These are phyloP conservation scores for Rhodomyrtus tomentosa DNA, from an alignment of 345 rosid genomes.

Conservation along the genomic window DNA sequence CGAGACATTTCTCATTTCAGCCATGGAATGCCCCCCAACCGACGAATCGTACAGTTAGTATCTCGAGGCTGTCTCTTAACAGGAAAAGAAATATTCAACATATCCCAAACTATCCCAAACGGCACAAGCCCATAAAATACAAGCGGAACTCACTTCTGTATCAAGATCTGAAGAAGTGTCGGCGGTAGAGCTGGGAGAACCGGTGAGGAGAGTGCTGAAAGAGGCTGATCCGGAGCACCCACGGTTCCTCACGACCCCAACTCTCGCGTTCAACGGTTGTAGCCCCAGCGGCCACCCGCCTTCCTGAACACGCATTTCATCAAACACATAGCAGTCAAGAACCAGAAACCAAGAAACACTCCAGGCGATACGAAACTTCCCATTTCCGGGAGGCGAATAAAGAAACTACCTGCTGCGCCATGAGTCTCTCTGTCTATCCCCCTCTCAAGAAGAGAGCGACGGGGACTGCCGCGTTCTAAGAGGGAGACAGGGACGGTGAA, in stretches of 20 bases:
- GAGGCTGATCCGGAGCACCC: constrained; percentile 54
- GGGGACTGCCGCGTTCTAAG: neutral
- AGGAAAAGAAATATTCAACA: neutral
- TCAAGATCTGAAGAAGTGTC: constrained; percentile 67
- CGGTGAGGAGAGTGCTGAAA: constrained; percentile 51
- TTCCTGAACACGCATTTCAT: constrained; percentile 25
- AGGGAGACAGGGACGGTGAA: neutral
- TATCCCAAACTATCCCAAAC: neutral
- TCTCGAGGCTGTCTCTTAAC: neutral
- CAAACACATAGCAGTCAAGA: neutral
- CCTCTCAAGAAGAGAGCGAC: neutral
- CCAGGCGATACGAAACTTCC: neutral
- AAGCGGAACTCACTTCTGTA: constrained; percentile 35
- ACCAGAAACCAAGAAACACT: neutral
- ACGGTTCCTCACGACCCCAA: constrained; percentile 44
- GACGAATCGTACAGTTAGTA: neutral
- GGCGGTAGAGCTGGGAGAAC: constrained; percentile 33
- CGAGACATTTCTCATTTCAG: neutral
- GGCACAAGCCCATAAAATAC: neutral
- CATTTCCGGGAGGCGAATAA: neutral
- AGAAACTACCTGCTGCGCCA: neutral
- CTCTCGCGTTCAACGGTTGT: constrained; percentile 62
- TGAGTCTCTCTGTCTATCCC: neutral
- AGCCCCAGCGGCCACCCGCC: constrained; percentile 90
- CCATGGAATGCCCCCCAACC: neutral